Evolutionary conservation across 192 early-diverging fungal genomes (phyloP), one percentile per base, ranked within the genome.

Genomic region (Rhizophlyctis rosea): DNA sequence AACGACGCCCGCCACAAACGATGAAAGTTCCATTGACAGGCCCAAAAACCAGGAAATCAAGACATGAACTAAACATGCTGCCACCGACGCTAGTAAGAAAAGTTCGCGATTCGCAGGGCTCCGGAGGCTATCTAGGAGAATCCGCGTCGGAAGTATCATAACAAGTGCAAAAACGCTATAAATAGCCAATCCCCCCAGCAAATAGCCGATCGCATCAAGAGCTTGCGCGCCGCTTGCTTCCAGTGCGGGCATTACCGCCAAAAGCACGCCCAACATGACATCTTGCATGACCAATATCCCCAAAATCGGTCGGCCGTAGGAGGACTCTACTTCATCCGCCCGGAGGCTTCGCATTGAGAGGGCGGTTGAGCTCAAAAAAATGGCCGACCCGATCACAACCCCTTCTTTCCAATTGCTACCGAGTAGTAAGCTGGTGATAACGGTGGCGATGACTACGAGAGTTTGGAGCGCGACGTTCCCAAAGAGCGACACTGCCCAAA

Each of bases 1-100:
- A 25, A 85, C 39, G 2, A 84, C 78, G 29, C 83, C 83, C 1
- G 80, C 83, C 11, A 78, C 76, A 68, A 85, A 85, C 49, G 83
- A 85, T 3, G 78, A 75, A 9, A 85, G 27, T 64, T 85, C 83
- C 55, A 81, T 67, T 24, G 79, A 72, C 24, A 83, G 54, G 5
- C 80, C 78, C n/a, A 85, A 66, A 2, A 34, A 16, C 13, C 54
- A 64, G 13, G 72, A 70, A 24, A 85, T n/a, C 16, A 70, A 25
- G n/a, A 81, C 58, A 30, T 78, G 63, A 11, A 65, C 13, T 64
- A 85, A 57, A 47, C 83, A 84, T 5, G 73, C 49, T n/a, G 72
- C 67, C 18, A 86, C 57, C 4, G 70, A 60, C 21, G 68, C 77
- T 3, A 85, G 58, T 21, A 85, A 34, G 36, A 69, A 70, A 18